These are phyloP conservation scores for Psilocybe subaeruginosa DNA, from an alignment of 768 basidiomycete genomes.

Conservation along the genomic window DNA sequence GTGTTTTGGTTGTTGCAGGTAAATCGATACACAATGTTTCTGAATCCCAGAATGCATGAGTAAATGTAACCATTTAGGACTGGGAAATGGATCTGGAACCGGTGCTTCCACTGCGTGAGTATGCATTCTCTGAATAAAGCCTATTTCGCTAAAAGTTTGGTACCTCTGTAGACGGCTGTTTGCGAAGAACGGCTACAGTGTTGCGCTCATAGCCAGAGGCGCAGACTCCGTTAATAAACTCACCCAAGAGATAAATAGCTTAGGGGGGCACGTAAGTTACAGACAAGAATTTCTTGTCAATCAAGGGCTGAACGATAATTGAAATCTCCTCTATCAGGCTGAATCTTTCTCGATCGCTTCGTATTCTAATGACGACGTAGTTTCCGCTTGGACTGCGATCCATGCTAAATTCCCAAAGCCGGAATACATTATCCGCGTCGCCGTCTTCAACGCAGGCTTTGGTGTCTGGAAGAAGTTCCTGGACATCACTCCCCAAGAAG, in stretches of 20 bases:
- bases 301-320: background rate
- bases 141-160: background rate
- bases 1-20: slow-evolving; percentile 63
- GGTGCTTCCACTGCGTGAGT: slow-evolving; percentile 63
- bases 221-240: slow-evolving; percentile 52
- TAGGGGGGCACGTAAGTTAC: slow-evolving; percentile 58
- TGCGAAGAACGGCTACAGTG: slow-evolving; percentile 62
- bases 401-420: slow-evolving; percentile 49
- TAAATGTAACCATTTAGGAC: slow-evolving; percentile 28
- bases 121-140: too few species aligned
- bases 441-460: slow-evolving; percentile 64
- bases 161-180: slow-evolving; percentile 52
- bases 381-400: slow-evolving; percentile 49
- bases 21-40: background rate
- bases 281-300: background rate
- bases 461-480: slow-evolving; percentile 71
- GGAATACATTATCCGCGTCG: slow-evolving; percentile 55
- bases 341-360: slow-evolving; percentile 55
- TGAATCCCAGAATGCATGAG: too few species aligned
- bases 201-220: slow-evolving; percentile 68
- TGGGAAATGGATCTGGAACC: slow-evolving; percentile 53
- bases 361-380: slow-evolving; percentile 54
- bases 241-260: slow-evolving; percentile 53
- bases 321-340: slow-evolving; percentile 41
- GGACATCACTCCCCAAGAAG: slow-evolving; percentile 59